phyloP scores from a whole-genome alignment of 2,329 filamentous ascomycete species.

The Hymenoscyphus albidus region DNA sequence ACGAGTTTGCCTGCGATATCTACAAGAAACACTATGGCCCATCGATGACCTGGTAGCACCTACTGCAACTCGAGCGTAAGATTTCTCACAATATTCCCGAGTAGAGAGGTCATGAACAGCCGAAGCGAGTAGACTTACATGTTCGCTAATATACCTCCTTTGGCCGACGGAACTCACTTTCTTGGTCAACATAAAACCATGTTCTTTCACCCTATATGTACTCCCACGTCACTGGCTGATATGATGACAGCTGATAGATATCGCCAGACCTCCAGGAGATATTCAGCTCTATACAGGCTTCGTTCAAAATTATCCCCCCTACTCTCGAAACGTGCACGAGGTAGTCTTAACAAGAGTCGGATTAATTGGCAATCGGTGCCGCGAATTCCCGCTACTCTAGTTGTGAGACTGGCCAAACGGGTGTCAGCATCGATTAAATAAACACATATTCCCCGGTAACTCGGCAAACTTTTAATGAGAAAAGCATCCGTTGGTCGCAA shows the following conservation, averaged over 20 bases:
- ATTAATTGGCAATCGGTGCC: background rate
- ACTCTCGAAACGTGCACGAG: background rate
- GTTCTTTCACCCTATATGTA: background rate
- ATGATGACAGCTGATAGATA: slow-evolving; percentile 3
- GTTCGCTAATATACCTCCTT: background rate
- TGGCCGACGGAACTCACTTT: background rate
- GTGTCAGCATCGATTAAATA: background rate
- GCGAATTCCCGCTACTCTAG: background rate
- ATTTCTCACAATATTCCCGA: background rate
- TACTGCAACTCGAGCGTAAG: slow-evolving; percentile 1
- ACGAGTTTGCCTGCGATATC: background rate
- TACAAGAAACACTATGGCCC: background rate
- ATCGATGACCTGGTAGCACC: background rate
- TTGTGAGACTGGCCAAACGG: background rate
- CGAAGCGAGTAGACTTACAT: background rate
- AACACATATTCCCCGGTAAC: background rate
- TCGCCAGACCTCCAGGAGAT: background rate
- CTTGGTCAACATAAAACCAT: background rate
- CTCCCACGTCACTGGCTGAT: background rate
- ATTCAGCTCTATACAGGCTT: background rate
- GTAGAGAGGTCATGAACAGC: background rate
- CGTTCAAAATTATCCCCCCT: background rate
- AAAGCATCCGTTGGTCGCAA: background rate
- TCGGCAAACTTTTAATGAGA: slow-evolving; percentile 1
- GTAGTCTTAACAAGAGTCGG: background rate